These are phyloP conservation scores for Boeremia lycopersici DNA, from an alignment of 2,329 filamentous ascomycete genomes.

Conservation along the genomic window DNA sequence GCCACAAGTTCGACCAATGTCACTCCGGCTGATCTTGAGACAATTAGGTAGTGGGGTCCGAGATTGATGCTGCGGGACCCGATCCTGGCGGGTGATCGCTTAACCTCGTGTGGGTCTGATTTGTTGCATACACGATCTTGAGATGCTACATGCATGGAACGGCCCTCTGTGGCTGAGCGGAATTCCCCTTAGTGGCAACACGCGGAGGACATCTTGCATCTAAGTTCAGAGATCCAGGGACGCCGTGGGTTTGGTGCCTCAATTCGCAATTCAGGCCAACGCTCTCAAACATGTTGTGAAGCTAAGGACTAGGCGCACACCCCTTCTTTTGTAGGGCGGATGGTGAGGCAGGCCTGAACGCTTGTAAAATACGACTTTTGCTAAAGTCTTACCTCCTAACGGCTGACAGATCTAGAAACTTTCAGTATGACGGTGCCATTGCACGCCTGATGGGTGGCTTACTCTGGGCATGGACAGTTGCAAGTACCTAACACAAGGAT, in stretches of 20 bases:
- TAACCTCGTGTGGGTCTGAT: constrained; percentile 5
- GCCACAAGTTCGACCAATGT: constrained; percentile 2
- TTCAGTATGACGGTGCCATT: background rate
- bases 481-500: constrained; percentile 8
- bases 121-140: constrained; percentile 6
- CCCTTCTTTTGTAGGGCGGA: background rate
- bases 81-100: constrained; percentile 24
- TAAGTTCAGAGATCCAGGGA: background rate
- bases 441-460: background rate
- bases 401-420: constrained; percentile 4
- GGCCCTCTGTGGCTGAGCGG: constrained; percentile 6
- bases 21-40: constrained; percentile 13
- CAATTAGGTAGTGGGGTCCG: constrained; percentile 13
- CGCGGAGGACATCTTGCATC: background rate
- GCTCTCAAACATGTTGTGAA: background rate
- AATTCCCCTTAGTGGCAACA: background rate
- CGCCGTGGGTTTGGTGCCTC: background rate
- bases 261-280: background rate
- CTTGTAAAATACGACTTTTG: background rate
- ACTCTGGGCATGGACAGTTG: constrained; percentile 7
- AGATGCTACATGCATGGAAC: constrained; percentile 2
- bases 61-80: constrained; percentile 17
- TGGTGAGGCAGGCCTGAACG: background rate
- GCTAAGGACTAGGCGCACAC: background rate
- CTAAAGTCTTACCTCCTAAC: background rate